Evolutionary conservation across 202 grass and related monocot species (phyloP).

Genomic region (Thinopyrum obtusiflorum): DNA sequence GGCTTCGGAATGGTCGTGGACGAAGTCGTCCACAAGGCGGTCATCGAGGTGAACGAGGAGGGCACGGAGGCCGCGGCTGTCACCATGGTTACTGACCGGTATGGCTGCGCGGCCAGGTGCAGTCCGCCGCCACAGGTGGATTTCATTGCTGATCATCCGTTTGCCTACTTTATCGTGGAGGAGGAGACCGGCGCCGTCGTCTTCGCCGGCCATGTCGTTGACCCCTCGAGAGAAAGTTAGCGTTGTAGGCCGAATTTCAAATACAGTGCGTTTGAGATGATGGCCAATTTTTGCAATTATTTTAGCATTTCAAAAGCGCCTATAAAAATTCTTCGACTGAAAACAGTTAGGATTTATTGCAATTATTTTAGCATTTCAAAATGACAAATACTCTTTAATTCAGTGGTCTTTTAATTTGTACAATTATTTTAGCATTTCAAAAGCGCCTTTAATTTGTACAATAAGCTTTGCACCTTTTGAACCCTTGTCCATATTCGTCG

Average conservation of each 20-base stretch:
- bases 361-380: too few species aligned
- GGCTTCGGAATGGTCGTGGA: not conserved
- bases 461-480: not conserved
- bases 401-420: not conserved
- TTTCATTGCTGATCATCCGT: not conserved
- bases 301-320: too few species aligned
- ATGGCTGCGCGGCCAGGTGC: not conserved
- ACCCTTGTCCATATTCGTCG: too few species aligned
- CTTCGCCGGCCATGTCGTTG: not conserved
- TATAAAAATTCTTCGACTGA: not conserved
- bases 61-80: not conserved
- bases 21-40: not conserved
- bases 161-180: not conserved
- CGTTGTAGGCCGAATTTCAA: too few species aligned
- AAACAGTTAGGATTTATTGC: not conserved
- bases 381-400: too few species aligned
- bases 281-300: too few species aligned
- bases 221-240: not conserved
- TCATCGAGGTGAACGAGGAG: constrained; percentile 6
- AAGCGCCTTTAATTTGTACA: not conserved
- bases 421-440: too few species aligned
- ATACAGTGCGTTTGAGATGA: too few species aligned
- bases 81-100: not conserved
- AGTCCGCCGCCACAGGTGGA: not conserved
- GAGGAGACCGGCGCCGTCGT: not conserved